A percentile compares a stretch with the other conserved stretches of the same genome.
Evolutionary conservation across 208 protist species (phyloP).

Genomic region (Herpetomonas samuelpessoai): DNA sequence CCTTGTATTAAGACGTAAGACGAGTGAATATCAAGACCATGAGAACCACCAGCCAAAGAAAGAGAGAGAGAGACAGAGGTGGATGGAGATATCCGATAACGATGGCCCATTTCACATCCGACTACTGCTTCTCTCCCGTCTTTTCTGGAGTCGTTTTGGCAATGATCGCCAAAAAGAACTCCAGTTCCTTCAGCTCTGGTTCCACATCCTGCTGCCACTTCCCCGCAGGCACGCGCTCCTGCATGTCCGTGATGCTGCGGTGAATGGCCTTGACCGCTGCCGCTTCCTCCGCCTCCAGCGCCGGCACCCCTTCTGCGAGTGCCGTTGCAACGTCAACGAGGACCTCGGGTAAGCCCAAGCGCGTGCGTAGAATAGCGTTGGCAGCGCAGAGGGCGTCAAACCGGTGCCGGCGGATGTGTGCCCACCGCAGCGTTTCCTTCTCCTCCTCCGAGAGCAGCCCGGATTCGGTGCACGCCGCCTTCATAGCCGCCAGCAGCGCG

Average conservation of each 20-base stretch:
- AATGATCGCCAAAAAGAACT: constrained; percentile 27
- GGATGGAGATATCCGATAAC: no score
- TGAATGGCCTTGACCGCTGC: constrained; percentile 30
- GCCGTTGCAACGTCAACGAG: no score
- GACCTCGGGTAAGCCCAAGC: constrained; percentile 22
- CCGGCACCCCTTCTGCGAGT: no score
- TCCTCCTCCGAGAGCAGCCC: constrained; percentile 23
- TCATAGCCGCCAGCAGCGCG: constrained; percentile 3
- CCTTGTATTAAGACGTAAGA: no score
- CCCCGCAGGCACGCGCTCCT: constrained; percentile 12
- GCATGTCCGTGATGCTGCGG: constrained; percentile 18
- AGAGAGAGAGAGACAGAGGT: background rate
- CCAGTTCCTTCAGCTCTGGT: constrained; percentile 46
- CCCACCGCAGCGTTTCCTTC: constrained; percentile 18
- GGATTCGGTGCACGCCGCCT: constrained; percentile 24
- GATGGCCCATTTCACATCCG: no score
- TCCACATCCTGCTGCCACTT: constrained; percentile 50
- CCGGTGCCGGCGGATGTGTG: constrained; percentile 31
- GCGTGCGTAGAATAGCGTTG: constrained; percentile 46
- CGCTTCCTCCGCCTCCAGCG: constrained; percentile 32
- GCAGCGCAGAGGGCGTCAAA: constrained; percentile 57
- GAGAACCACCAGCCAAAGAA: no score
- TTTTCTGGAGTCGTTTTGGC: no score
- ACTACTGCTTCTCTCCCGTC: no score
- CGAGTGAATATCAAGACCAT: no score